Evolutionary conservation across 2,329 filamentous ascomycete genomes (phyloP).

Genomic region (Calonectria honghensis): DNA sequence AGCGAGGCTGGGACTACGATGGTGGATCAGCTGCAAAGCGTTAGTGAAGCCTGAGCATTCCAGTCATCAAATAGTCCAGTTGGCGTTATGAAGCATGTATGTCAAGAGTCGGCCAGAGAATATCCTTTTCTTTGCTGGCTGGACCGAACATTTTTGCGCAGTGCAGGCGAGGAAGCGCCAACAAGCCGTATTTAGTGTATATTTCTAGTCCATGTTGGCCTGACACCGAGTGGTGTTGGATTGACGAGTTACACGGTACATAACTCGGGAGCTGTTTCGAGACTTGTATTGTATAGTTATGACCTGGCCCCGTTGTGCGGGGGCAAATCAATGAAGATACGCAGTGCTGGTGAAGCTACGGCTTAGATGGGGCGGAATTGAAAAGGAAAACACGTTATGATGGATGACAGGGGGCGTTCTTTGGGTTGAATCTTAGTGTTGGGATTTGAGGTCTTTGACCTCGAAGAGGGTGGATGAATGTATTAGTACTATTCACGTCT

Average conservation of each 20-base stretch:
- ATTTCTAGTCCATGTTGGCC: conserved; percentile 21
- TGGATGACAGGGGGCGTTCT: conserved; percentile 40
- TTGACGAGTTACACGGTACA: conserved; percentile 10
- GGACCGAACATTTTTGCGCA: conserved; percentile 1
- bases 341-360: conserved; percentile 7
- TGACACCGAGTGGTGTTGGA: conserved; percentile 13
- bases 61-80: not conserved
- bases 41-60: conserved; percentile 43
- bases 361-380: conserved; percentile 2
- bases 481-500: conserved; percentile 37
- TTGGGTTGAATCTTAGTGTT: conserved; percentile 25
- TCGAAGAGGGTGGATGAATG: conserved; percentile 32
- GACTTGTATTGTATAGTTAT: conserved; percentile 29
- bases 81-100: conserved; percentile 6
- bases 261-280: not conserved
- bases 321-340: conserved; percentile 11
- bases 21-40: conserved; percentile 58
- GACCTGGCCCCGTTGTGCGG: not conserved
- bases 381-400: conserved; percentile 34
- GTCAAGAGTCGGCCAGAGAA: not conserved
- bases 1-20: conserved; percentile 77
- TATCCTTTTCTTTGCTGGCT: not conserved
- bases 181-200: conserved; percentile 14
- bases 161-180: not conserved
- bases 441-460: conserved; percentile 15